These are phyloP conservation scores for Selaginella moellendorffii DNA, from an alignment of 75 land plant species.

Conservation along the genomic window DNA sequence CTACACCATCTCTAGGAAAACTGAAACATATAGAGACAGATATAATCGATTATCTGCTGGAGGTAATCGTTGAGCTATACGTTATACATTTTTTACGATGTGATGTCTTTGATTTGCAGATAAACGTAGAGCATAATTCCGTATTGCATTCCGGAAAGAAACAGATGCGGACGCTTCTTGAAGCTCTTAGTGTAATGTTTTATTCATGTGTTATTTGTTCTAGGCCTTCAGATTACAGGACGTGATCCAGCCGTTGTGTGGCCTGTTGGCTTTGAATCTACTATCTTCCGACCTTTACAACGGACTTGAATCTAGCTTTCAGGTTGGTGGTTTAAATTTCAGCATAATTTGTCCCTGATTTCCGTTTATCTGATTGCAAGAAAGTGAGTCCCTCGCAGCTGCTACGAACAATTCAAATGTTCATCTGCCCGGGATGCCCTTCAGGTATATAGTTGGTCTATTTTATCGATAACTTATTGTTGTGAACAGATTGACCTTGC, in stretches of 20 bases:
- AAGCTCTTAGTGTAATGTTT: conserved; percentile 8
- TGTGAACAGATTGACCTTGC: conserved; percentile 27
- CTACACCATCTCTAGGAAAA: conserved; percentile 29
- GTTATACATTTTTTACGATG: neutral
- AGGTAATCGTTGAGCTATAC: no score
- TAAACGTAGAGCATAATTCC: no score
- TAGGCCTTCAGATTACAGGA: no score
- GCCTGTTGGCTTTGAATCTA: conserved; percentile 27
- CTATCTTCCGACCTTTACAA: conserved; percentile 27
- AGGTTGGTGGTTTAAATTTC: conserved; percentile 30
- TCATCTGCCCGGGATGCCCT: conserved; percentile 34
- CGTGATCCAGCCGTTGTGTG: conserved; percentile 29
- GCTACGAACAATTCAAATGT: conserved; percentile 20
- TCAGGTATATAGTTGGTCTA: conserved; percentile 21
- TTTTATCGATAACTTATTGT: no score
- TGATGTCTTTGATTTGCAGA: no score
- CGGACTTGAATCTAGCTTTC: conserved; percentile 21
- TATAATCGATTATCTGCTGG: conserved; percentile 40
- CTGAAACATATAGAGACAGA: conserved; percentile 29
- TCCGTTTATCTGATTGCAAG: no score
- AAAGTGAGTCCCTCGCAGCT: conserved; percentile 24
- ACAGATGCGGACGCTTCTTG: no score
- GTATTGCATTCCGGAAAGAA: no score
- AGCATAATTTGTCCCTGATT: no score
- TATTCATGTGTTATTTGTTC: conserved; percentile 5